Evolutionary conservation across 139 green algal genomes (phyloP), one percentile per base, ranked within the genome.

Genomic region (Picocystis salinarum): DNA sequence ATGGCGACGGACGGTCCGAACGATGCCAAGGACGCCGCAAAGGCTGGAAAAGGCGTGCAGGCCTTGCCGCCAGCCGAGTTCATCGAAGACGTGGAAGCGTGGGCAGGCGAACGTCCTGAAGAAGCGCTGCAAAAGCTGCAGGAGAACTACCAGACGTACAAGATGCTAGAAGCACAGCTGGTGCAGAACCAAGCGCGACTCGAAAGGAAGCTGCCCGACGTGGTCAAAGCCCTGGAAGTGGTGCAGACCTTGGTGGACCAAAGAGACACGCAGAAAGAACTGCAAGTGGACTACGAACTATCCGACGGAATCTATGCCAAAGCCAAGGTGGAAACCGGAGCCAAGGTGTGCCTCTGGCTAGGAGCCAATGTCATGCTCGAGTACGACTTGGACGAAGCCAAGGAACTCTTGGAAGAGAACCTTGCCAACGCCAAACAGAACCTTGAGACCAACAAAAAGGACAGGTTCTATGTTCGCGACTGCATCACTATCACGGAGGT

Each of bases 361-460:
- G 77, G 77, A 2, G 77, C 77, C 12, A 70, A 76, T 30, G 70
- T 88, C 6, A 86, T 84, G 73, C 53, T 86, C 20, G 77, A 86
- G 42, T 88, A 86, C 36, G 15, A 60, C 2, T 49, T 82, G 24
- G 49, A 64, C 5, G 76, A 87, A 22, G 76, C 69, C 5, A 52
- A 55, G 20, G 23, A n/a, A n/a, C 23, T 66, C 52, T 50, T 69
- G 46, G 42, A 52, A 37, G 39, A 25, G 11, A 74, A 78, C 40
- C 34, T 72, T n/a, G 17, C 42, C 13, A 63, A 53, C 11, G 67
- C 54, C 47, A 45, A 50, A 24, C 33, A 33, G 17, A 61, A 70
- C 29, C 34, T 77, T 22, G 30, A 52, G 23, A 52, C 40, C 31
- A 61, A 53, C 28, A 37, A 58, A 23, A 48, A 27, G 19, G 67